Base-by-base conservation (phyloP, 2,329 filamentous ascomycete genomes). In the Pseudophaeomoniella oleicola region DNA sequence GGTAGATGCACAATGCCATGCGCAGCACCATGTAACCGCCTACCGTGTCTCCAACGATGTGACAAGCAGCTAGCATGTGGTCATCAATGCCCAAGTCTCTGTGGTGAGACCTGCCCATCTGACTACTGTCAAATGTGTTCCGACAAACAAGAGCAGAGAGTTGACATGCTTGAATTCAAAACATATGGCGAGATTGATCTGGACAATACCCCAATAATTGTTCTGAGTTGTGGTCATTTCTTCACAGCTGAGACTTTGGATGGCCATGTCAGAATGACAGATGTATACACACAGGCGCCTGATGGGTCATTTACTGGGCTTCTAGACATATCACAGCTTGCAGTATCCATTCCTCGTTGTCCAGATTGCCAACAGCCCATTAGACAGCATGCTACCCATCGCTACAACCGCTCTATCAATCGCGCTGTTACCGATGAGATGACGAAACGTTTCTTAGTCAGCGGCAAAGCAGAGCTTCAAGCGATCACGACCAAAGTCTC, bases 41-140 rank as follows among this genome's bases (percentile, higher is more conserved):
- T 81, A 0, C 80, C 79, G 1, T 85, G 78, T 49, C 69, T 67
- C 2, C 52, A 63, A 44, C 62, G 78, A 5, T 85, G 79, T 47
- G 47, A 57, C 3, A 59, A 68, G 17, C 12, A 39, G 0, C 51
- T 83, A 3, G 13, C 16, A 0, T 83, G 78, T 46, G 71, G 71
- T 1, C 76, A 82, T 50, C 69, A 62, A 48, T 83, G 72, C 57
- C 76, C 76, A 1, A 72, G 70, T 0, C 42, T 80, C 2, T 83
- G 78, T 44, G 77, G 78, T 2, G 78, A 82, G 47, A 39, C 39
- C 0, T 84, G 78, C 40, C 77, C 75, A 0, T 34, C 50, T 2
- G 19, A 38, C 2, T 74, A 63, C 45, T 83, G 78, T 46, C 75
- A 81, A 39, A 42, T 48, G 0, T 82, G 77, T 44, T 64, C 56